Evolutionary conservation across 2,329 filamentous ascomycete genomes (phyloP).

Genomic region (Fusarium sp.): DNA sequence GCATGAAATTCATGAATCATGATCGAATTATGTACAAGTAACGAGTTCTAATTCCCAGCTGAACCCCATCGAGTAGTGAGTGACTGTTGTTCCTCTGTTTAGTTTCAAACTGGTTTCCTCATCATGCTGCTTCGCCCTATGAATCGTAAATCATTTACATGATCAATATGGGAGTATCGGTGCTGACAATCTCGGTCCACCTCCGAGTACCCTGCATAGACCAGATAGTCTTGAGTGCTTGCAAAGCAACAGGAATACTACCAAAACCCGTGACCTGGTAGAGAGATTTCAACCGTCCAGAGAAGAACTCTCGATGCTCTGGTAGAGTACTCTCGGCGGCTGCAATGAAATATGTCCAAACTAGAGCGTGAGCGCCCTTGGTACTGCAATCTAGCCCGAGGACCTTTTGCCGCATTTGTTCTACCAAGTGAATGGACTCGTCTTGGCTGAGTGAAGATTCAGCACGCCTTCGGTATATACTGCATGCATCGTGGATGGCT

Average conservation of each 20-base stretch:
- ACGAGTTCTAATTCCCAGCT: background rate
- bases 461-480: conserved; percentile 41
- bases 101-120: background rate
- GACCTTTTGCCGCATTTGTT: conserved; percentile 46
- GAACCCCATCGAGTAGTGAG: background rate
- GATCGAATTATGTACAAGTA: background rate
- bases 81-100: background rate
- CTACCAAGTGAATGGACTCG: conserved; percentile 43
- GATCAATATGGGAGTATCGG: conserved; percentile 42
- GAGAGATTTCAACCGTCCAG: conserved; percentile 41
- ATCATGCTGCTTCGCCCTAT: background rate
- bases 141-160: conserved; percentile 32
- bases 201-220: conserved; percentile 31
- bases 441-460: conserved; percentile 30
- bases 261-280: conserved; percentile 49
- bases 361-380: conserved; percentile 50
- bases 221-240: conserved; percentile 49
- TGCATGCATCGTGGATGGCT: conserved; percentile 41
- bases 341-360: conserved; percentile 53
- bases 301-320: conserved; percentile 50
- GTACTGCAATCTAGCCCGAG: conserved; percentile 39
- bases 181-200: conserved; percentile 46
- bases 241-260: conserved; percentile 50
- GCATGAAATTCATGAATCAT: background rate
- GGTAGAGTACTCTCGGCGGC: conserved; percentile 50